These are phyloP conservation scores for Fraxinus americana DNA, from an alignment of 257 asterid species.

Conservation along the genomic window DNA sequence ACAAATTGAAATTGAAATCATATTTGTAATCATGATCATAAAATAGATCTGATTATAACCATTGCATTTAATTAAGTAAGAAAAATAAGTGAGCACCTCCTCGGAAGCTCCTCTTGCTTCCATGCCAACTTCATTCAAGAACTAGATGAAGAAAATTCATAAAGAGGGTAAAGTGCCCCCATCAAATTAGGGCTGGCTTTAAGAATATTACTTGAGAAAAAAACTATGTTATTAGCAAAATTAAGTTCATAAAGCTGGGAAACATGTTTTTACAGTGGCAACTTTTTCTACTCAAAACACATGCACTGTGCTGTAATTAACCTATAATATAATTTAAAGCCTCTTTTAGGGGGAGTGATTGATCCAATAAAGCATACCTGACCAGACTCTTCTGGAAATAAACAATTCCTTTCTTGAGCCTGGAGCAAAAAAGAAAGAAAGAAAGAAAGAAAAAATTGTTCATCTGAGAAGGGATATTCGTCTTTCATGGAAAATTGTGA, in stretches of 20 bases:
- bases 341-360: neutral
- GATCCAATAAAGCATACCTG: constrained; percentile 33
- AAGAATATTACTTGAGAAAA: neutral
- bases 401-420: constrained; percentile 12
- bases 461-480: constrained; percentile 5
- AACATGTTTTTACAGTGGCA: constrained; percentile 5
- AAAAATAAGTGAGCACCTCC: constrained; percentile 27
- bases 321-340: constrained; percentile 1
- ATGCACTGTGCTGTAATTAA: neutral
- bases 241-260: constrained; percentile 24
- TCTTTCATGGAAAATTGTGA: constrained; percentile 23
- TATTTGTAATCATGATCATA: too few species aligned
- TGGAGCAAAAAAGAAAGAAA: neutral
- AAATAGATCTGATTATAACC: too few species aligned
- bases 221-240: neutral
- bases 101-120: constrained; percentile 32
- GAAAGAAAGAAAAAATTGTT: too few species aligned
- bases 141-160: constrained; percentile 18
- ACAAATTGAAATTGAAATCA: too few species aligned
- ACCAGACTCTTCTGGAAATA: constrained; percentile 26
- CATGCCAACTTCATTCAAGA: constrained; percentile 35
- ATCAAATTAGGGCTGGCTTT: neutral
- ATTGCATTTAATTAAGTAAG: too few species aligned
- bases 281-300: constrained; percentile 22
- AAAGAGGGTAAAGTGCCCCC: neutral